Conservation (phyloP, 2,329 filamentous ascomycete species). For the Colletotrichum gloeosporioides region DNA sequence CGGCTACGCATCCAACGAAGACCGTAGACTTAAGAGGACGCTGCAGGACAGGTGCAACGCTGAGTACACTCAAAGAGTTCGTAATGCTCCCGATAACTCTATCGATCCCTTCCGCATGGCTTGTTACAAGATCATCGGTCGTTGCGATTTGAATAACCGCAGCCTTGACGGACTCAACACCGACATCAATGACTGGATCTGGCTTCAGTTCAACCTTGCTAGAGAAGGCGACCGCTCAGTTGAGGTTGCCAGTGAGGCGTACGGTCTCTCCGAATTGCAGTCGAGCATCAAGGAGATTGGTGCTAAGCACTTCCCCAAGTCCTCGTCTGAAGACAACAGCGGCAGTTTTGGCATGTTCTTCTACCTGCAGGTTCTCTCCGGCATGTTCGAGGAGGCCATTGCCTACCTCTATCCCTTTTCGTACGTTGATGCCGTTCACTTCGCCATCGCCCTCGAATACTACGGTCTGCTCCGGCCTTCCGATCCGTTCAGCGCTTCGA, state of each 20-base stretch:
- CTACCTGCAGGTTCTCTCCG: constrained; percentile 87
- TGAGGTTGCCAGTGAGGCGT: constrained; percentile 70
- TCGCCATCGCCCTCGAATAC: constrained; percentile 86
- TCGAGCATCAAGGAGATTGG: constrained; percentile 87
- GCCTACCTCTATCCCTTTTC: constrained; percentile 91
- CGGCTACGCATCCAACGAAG: constrained; percentile 78
- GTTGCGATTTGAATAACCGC: constrained; percentile 70
- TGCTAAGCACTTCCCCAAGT: constrained; percentile 86
- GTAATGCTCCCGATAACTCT: constrained; percentile 84
- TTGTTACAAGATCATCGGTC: constrained; percentile 97
- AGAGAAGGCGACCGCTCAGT: constrained; percentile 68
- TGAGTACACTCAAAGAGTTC: constrained; percentile 85
- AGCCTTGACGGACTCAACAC: constrained; percentile 67
- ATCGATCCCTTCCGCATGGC: constrained; percentile 96
- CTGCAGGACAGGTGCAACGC: constrained; percentile 87
- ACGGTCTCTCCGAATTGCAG: constrained; percentile 73
- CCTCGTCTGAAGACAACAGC: constrained; percentile 75
- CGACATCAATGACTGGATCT: constrained; percentile 74
- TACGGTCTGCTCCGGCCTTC: constrained; percentile 90
- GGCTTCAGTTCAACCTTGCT: constrained; percentile 74
- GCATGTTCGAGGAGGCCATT: constrained; percentile 93
- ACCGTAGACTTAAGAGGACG: constrained; percentile 78
- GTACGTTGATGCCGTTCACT: constrained; percentile 93
- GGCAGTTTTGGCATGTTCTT: constrained; percentile 91
- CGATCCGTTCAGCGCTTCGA: constrained; percentile 76